Evolutionary conservation across 306 rosid genomes (phyloP), one percentile per base, ranked within the genome.

Genomic region (Datisca glomerata): DNA sequence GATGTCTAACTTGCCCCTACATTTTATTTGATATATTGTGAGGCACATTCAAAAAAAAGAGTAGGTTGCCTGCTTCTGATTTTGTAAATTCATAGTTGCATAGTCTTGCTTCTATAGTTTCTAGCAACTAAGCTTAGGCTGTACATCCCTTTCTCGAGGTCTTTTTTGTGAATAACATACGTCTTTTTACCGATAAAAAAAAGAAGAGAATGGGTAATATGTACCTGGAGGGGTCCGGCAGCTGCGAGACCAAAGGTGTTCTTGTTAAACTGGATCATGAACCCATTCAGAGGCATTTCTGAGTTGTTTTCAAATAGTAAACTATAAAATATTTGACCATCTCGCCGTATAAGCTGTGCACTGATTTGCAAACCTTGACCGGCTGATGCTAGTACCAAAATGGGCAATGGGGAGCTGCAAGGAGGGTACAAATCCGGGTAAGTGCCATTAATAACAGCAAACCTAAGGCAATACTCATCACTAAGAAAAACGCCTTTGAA

Each of bases 211-310:
- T n/a, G n/a, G n/a, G n/a, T n/a, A n/a, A n/a, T n/a, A 53, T 32
- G 45, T 63, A 89, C 98, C 96, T 80, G 84, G 43, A 89, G 68
- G 34, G 91, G 65, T 45, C 92, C 98, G 64, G 78, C 96, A 41
- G 98, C 85, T 2, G 96, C 98, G 41, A 89, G 80, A 51, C 98
- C 98, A 55, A 89, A 89, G 7, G 92, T 67, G 60, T 89, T 89
- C 74, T 84, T 89, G 86, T 89, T 89, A 64, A 89, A 89, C 48
- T 89, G 98, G 61, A 89, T 89, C 98, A 89, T 84, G 70, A 89
- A 84, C 48, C 98, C 96, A 50, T 89, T 94, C 24, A 89, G 80
- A 49, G 85, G 72, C 65, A 43, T 47, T 68, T 84, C 92, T 23
- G 96, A 34, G 63, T 70, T 73, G 78, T 89, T 89, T 65, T 89